phyloP scores from a whole-genome alignment of 1,139 yeast species.

The Saccharomyces hybrid region DNA sequence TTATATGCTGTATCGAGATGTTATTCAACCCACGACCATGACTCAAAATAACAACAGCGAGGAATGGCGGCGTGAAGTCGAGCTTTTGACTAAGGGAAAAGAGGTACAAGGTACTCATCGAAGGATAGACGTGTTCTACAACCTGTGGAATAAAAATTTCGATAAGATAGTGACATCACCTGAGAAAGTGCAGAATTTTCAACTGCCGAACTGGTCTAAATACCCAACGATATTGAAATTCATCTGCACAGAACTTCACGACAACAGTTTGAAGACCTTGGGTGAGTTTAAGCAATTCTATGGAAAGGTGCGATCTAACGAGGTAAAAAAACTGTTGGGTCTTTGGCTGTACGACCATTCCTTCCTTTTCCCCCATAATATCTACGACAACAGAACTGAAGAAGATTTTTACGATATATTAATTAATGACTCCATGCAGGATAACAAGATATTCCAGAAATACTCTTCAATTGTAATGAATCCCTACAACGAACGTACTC shows the following conservation, averaged over 20 bases:
- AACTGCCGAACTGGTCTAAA: slow-evolving; percentile 22
- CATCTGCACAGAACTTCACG: slow-evolving; percentile 16
- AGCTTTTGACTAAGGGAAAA: slow-evolving; percentile 1
- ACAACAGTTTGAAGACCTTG: slow-evolving; percentile 16
- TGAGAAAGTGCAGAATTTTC: slow-evolving; percentile 19
- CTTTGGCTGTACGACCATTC: slow-evolving; percentile 5
- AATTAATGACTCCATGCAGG: slow-evolving; percentile 2
- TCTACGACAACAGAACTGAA: not conserved
- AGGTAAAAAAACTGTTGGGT: slow-evolving; percentile 11
- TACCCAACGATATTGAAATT: slow-evolving; percentile 17
- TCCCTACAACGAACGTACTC: slow-evolving; percentile 1
- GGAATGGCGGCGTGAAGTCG: slow-evolving; percentile 11
- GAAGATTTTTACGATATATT: slow-evolving; percentile 1
- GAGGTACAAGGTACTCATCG: not conserved
- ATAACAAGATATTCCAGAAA: slow-evolving; percentile 2
- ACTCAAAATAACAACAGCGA: not conserved
- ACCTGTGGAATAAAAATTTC: slow-evolving; percentile 20
- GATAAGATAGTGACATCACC: slow-evolving; percentile 10
- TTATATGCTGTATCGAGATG: slow-evolving; percentile 19
- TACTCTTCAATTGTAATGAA: slow-evolving; percentile 2
- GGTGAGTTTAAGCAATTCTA: slow-evolving; percentile 22
- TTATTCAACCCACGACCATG: slow-evolving; percentile 4
- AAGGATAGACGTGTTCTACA: slow-evolving; percentile 16
- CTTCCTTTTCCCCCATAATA: not conserved
- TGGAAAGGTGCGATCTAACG: slow-evolving; percentile 9